Base-by-base conservation (phyloP, 1,284 basidiomycete genomes). In the Cutaneotrichosporon cyanovorans region DNA sequence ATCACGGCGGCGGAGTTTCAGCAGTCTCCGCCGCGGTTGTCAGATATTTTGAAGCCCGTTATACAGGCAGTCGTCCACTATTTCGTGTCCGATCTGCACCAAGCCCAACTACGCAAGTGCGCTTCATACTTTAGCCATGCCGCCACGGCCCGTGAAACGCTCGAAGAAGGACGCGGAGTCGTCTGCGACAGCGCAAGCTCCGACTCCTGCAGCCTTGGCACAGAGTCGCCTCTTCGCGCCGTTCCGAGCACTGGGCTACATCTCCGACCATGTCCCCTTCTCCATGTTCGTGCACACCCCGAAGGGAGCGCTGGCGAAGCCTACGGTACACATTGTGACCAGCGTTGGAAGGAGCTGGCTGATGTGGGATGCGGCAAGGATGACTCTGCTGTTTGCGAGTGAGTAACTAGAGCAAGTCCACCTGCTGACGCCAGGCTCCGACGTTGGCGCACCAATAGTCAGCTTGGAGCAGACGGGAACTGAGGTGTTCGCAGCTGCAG, bases 371-470 rank as follows among this genome's bases (percentile, higher is more conserved):
- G 90, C 89, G 12, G 86, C 83, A 28, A 87, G 84, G 71, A 91
- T 98, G 86, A 80, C 79, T 15, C 73, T 98, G 39, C 76, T 97
- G 38, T 97, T 98, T 66, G 89, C 95, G 50, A 90, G 92, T 85
- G 67, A 73, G 87, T 68, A 5, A 6, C 6, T 30, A 4, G 37
- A 18, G 8, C 2, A 4, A 12, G 19, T 9, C 5, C 7, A 11
- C 2, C 2, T 10, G 43, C 46, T 52, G 21, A 50, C 34, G 14
- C 22, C 57, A 93, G 89, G 89, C 14, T 84, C 88, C 9, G 84
- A 92, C 62, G 77, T 82, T 12, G 78, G 77, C 9, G 77, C 81
- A 18, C 76, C 79, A 25, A 92, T 98, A 56, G 77, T 82, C 3
- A 81, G 79, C 53, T 73, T 98, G 60, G 78, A 79, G 8, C 83